phyloP scores from a whole-genome alignment of 2,329 filamentous ascomycete genomes.

The Phyllosticta capitalensis region DNA sequence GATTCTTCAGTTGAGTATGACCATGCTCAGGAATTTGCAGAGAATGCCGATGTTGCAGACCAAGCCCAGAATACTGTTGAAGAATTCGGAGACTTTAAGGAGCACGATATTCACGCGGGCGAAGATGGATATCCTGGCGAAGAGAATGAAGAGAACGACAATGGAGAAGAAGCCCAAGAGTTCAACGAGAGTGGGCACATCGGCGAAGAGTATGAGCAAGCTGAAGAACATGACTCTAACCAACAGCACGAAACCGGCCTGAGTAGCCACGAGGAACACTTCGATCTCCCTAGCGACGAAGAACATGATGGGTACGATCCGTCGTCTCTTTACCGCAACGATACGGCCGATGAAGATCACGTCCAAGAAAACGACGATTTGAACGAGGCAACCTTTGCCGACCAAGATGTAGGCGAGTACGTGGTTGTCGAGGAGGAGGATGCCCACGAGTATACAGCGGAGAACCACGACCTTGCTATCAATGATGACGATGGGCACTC shows the following conservation, averaged over 20 bases:
- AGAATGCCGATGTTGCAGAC: neutral
- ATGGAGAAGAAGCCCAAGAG: neutral
- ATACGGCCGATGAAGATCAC: neutral
- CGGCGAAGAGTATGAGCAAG: conserved; percentile 1
- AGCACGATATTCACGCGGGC: neutral
- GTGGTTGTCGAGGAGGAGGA: conserved; percentile 4
- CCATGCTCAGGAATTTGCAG: neutral
- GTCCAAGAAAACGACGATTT: neutral
- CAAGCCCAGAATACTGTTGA: neutral
- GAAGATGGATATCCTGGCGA: neutral
- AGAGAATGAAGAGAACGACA: neutral
- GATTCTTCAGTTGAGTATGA: neutral
- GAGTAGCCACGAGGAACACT: neutral
- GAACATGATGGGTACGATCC: neutral
- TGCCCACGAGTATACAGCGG: neutral
- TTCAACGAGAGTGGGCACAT: neutral
- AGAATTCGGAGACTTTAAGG: neutral
- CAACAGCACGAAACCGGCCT: neutral
- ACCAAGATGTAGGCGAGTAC: neutral
- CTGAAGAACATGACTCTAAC: conserved; percentile 1
- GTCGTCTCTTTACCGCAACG: neutral
- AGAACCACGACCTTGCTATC: neutral
- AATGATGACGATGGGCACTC: neutral
- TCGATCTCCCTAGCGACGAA: neutral
- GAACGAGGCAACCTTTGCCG: neutral